Percentiles rank a stretch among this genome's conserved stretches.
Conservation (phyloP, 176 grass and related monocot genomes). For the Chloris gayana region DNA sequence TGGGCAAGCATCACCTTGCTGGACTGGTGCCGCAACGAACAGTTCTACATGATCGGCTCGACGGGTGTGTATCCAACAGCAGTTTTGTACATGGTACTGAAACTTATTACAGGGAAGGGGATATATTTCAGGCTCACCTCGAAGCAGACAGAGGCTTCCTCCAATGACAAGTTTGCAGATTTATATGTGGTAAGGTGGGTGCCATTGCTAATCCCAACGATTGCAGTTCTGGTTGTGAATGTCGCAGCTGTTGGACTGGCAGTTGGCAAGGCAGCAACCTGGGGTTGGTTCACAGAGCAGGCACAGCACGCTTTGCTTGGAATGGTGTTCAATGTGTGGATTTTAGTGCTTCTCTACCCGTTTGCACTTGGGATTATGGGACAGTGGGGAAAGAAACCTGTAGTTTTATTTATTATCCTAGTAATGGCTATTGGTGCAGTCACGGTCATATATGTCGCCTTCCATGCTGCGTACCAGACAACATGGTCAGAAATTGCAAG, state of each 20-base stretch:
- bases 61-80: conserved; percentile 53
- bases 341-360: conserved; percentile 55
- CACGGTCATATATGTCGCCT: conserved; percentile 1
- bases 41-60: conserved; percentile 54
- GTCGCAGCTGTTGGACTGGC: conserved; percentile 39
- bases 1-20: conserved; percentile 51
- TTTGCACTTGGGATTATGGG: conserved; percentile 55
- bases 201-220: conserved; percentile 37
- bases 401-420: conserved; percentile 17
- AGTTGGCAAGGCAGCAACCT: conserved; percentile 34
- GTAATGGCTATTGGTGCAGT: conserved; percentile 26
- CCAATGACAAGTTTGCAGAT: conserved; percentile 47
- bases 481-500: too few relatives aligned
- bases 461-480: conserved; percentile 6
- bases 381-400: conserved; percentile 39
- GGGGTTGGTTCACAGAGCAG: conserved; percentile 26
- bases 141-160: conserved; percentile 44
- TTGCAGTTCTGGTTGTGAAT: conserved; percentile 25
- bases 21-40: conserved; percentile 59
- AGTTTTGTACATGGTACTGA: conserved; percentile 51
- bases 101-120: conserved; percentile 50
- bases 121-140: conserved; percentile 53
- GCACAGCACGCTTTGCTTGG: conserved; percentile 34
- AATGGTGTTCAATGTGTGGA: conserved; percentile 55
- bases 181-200: conserved; percentile 49